Percentiles rank a stretch among this genome's conserved stretches.
Evolutionary conservation across 768 basidiomycete species (phyloP).

Genomic region (Boletus rubescentipes): DNA sequence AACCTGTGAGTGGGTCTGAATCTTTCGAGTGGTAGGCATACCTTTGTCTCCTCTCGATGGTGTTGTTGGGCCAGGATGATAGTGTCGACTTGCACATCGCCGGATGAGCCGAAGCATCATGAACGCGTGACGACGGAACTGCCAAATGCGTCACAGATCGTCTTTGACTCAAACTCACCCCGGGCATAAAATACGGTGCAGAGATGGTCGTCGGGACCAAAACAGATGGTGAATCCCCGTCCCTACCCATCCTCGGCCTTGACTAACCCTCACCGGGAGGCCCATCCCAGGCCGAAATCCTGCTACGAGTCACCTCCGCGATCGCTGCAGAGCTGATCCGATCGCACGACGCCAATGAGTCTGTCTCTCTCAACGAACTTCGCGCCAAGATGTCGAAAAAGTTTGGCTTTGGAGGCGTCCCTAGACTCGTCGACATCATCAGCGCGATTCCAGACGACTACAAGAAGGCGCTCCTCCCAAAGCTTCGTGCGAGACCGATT

Average conservation of each 20-base stretch:
- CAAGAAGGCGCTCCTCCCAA: constrained; percentile 87
- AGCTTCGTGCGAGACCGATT: constrained; percentile 89
- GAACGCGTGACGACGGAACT: not conserved
- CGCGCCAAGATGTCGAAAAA: constrained; percentile 90
- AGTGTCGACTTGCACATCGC: constrained; percentile 10
- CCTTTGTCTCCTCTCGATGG: constrained; percentile 33
- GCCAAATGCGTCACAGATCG: constrained; percentile 1
- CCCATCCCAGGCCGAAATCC: constrained; percentile 86
- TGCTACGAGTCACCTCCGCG: constrained; percentile 89
- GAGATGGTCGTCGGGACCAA: constrained; percentile 43
- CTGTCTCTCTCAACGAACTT: constrained; percentile 85
- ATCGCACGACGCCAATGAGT: constrained; percentile 73
- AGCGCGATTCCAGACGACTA: constrained; percentile 98
- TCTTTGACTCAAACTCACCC: not conserved
- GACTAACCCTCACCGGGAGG: constrained; percentile 35
- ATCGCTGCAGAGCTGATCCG: constrained; percentile 94
- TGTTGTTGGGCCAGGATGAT: constrained; percentile 14
- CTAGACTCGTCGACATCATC: constrained; percentile 95
- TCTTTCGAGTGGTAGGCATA: not conserved
- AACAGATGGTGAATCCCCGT: constrained; percentile 32
- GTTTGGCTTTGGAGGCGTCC: constrained; percentile 80
- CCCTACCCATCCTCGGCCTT: not conserved
- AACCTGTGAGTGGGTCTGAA: not conserved
- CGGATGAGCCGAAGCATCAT: constrained; percentile 11
- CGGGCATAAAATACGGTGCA: not conserved